These are phyloP conservation scores for Ziziphus jujuba DNA, from an alignment of 306 rosid genomes.

Conservation along the genomic window DNA sequence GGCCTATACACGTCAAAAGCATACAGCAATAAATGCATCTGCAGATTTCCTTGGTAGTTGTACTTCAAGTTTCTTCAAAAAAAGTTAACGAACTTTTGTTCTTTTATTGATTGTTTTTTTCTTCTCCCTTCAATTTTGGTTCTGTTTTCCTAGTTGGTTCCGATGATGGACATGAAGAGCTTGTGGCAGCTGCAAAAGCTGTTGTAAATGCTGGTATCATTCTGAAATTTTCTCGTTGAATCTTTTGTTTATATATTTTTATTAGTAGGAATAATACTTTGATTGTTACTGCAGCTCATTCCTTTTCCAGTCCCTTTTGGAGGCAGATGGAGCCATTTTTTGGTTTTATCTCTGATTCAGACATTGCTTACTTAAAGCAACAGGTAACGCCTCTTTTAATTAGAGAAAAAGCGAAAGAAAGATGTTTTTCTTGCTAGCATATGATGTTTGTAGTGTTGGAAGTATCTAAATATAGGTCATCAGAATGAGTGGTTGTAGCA, in stretches of 20 bases:
- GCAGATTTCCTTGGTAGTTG: slow-evolving; percentile 83
- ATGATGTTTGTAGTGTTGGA: neutral
- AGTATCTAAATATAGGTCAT: neutral
- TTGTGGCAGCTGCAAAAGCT: slow-evolving; percentile 86
- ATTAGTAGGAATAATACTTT: slow-evolving; percentile 32
- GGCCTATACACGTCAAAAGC: slow-evolving; percentile 90
- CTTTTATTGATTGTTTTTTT: slow-evolving; percentile 3
- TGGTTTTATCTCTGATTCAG: slow-evolving; percentile 65
- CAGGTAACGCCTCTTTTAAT: slow-evolving; percentile 49
- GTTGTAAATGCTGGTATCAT: slow-evolving; percentile 64
- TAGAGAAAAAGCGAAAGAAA: neutral
- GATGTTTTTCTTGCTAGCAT: neutral
- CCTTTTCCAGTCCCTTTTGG: slow-evolving; percentile 78
- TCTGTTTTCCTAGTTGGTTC: slow-evolving; percentile 69
- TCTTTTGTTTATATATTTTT: slow-evolving; percentile 21
- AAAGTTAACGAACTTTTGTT: slow-evolving; percentile 11
- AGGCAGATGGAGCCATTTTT: slow-evolving; percentile 84
- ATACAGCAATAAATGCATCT: slow-evolving; percentile 57
- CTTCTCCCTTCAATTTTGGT: slow-evolving; percentile 37
- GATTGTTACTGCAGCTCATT: slow-evolving; percentile 51
- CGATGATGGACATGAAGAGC: slow-evolving; percentile 87
- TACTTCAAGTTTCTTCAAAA: neutral
- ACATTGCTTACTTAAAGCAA: slow-evolving; percentile 68
- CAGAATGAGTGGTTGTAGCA: neutral
- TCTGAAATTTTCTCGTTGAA: slow-evolving; percentile 30